A percentile compares a stretch with the other conserved stretches of the same genome.
Conservation (phyloP, 345 rosid genomes). For the Pelargonium nanum region DNA sequence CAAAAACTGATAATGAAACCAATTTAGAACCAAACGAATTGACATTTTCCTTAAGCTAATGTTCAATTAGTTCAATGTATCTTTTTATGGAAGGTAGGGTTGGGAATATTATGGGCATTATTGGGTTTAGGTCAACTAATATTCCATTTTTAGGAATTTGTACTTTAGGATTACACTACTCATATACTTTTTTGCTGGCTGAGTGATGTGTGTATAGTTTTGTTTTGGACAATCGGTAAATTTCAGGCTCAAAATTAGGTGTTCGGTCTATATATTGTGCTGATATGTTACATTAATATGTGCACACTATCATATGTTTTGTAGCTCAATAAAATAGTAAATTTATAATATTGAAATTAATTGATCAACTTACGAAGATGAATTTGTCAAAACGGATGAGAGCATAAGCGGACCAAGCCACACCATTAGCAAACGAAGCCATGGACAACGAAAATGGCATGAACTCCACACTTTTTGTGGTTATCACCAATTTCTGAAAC, state of each 20-base stretch:
- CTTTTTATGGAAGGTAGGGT: background rate
- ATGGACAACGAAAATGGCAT: constrained; percentile 79
- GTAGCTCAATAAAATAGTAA: background rate
- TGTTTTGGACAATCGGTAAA: too few species aligned
- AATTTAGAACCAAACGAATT: too few species aligned
- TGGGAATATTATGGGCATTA: background rate
- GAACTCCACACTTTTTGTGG: constrained; percentile 75
- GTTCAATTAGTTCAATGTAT: background rate
- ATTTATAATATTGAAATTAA: background rate
- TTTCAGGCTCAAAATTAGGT: too few species aligned
- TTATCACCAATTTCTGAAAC: constrained; percentile 67
- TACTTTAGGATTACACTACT: background rate
- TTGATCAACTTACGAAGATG: constrained; percentile 36
- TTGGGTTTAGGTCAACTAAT: background rate
- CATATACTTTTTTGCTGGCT: background rate
- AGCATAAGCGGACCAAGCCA: constrained; percentile 64
- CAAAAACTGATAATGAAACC: too few species aligned
- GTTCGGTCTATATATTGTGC: too few species aligned
- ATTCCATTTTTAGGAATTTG: background rate
- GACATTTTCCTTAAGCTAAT: too few species aligned
- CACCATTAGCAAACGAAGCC: constrained; percentile 54
- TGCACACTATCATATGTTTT: too few species aligned
- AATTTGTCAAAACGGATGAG: constrained; percentile 59
- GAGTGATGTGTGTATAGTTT: background rate
- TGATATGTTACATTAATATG: too few species aligned